Evolutionary conservation across 1,284 basidiomycete genomes (phyloP).

Genomic region (Trichosporon sp.): DNA sequence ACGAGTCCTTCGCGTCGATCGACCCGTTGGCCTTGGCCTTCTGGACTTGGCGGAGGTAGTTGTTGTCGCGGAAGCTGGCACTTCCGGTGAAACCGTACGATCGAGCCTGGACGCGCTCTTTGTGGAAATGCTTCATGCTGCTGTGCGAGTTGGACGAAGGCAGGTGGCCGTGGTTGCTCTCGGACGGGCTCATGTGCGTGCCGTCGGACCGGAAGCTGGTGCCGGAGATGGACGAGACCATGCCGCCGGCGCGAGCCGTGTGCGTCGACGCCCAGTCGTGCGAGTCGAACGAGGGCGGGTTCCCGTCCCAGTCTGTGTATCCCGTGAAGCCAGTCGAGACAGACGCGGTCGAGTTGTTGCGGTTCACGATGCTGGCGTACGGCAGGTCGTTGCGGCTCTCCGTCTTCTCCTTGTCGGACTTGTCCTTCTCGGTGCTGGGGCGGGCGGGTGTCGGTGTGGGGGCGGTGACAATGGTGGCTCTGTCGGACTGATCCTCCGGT

Average conservation of each 20-base stretch:
- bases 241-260: not conserved
- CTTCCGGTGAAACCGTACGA: conserved; percentile 51
- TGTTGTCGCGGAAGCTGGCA: conserved; percentile 43
- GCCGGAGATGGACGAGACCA: conserved; percentile 11
- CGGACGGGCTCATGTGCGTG: conserved; percentile 20
- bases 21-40: conserved; percentile 31
- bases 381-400: conserved; percentile 18
- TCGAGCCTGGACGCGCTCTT: conserved; percentile 30
- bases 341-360: conserved; percentile 20
- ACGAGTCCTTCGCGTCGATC: not conserved
- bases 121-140: conserved; percentile 15
- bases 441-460: not conserved
- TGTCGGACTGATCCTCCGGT: conserved; percentile 1
- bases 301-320: conserved; percentile 42
- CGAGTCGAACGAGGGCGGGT: conserved; percentile 35
- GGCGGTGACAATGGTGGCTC: not conserved
- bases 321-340: conserved; percentile 20
- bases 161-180: conserved; percentile 15
- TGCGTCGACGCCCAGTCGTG: conserved; percentile 25
- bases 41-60: conserved; percentile 44
- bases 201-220: conserved; percentile 21
- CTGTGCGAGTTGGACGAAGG: conserved; percentile 19
- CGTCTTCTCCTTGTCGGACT: conserved; percentile 1
- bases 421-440: conserved; percentile 1
- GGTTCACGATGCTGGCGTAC: conserved; percentile 17